Percentiles rank a stretch among this genome's conserved stretches.
Evolutionary conservation across 2,329 filamentous ascomycete species (phyloP).

Genomic region (Corynespora cassiicola): DNA sequence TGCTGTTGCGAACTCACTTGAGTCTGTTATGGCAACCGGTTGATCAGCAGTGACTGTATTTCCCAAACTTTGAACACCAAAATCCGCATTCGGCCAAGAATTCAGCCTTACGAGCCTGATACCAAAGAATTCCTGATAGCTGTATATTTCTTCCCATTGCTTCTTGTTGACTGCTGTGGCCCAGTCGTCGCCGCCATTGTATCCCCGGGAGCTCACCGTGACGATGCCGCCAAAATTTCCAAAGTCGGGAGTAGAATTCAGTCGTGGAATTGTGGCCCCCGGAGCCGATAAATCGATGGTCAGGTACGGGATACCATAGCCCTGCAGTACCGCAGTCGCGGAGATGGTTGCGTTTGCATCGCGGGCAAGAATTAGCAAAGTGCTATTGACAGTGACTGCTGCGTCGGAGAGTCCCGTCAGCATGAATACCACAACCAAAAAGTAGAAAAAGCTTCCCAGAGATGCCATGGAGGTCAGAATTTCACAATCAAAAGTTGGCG

Average conservation of each 20-base stretch:
- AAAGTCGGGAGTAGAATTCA: conserved; percentile 54
- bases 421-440: too few species aligned
- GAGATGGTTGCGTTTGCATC: conserved; percentile 54
- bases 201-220: conserved; percentile 57
- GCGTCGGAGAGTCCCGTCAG: too few species aligned
- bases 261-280: conserved; percentile 56
- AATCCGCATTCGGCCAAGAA: conserved; percentile 58
- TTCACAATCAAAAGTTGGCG: too few species aligned
- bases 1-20: conserved; percentile 59
- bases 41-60: conserved; percentile 22
- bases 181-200: conserved; percentile 52
- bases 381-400: conserved; percentile 35
- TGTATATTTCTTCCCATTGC: conserved; percentile 62
- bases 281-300: conserved; percentile 58
- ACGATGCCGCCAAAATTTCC: conserved; percentile 67
- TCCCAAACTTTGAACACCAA: conserved; percentile 46
- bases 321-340: conserved; percentile 61
- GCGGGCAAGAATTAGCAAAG: conserved; percentile 61
- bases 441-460: too few species aligned
- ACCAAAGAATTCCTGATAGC: conserved; percentile 63
- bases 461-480: too few species aligned
- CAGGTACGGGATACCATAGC: conserved; percentile 65
- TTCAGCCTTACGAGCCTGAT: conserved; percentile 65
- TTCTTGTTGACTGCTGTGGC: conserved; percentile 57
- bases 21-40: conserved; percentile 56